Percentiles rank a stretch among this genome's conserved stretches.
phyloP scores from a whole-genome alignment of 768 basidiomycete species.

The Lyophyllum semitale region DNA sequence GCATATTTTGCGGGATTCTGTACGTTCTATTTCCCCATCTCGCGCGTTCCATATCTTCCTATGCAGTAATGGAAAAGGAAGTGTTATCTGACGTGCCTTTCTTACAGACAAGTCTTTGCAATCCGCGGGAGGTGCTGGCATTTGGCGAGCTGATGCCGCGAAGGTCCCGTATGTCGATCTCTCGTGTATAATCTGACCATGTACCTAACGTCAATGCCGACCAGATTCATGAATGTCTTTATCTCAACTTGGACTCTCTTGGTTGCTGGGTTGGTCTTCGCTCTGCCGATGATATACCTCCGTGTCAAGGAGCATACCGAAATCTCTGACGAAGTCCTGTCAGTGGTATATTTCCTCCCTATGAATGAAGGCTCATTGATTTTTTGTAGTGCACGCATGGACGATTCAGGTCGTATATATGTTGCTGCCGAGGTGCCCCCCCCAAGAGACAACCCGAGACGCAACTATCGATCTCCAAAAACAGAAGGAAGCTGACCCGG shows the following conservation, averaged over 20 bases:
- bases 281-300: slow-evolving; percentile 74
- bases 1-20: slow-evolving; percentile 84
- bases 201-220: background rate
- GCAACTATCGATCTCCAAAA: background rate
- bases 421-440: background rate
- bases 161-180: slow-evolving; percentile 34
- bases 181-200: background rate
- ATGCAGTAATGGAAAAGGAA: background rate
- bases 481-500: background rate
- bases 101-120: slow-evolving; percentile 69
- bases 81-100: background rate
- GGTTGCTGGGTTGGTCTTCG: slow-evolving; percentile 61
- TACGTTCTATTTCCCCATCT: slow-evolving; percentile 35
- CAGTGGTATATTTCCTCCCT: slow-evolving; percentile 19
- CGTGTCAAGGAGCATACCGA: slow-evolving; percentile 67
- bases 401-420: slow-evolving; percentile 38
- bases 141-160: slow-evolving; percentile 72
- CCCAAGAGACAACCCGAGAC: background rate
- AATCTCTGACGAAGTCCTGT: slow-evolving; percentile 54
- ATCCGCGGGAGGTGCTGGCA: slow-evolving; percentile 73
- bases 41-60: background rate
- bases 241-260: slow-evolving; percentile 76
- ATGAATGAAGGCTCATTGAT: background rate
- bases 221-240: slow-evolving; percentile 70
- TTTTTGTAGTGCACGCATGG: slow-evolving; percentile 39